These are phyloP conservation scores for Lipomyces yamadae DNA, from an alignment of 805 yeast genomes.

Conservation along the genomic window DNA sequence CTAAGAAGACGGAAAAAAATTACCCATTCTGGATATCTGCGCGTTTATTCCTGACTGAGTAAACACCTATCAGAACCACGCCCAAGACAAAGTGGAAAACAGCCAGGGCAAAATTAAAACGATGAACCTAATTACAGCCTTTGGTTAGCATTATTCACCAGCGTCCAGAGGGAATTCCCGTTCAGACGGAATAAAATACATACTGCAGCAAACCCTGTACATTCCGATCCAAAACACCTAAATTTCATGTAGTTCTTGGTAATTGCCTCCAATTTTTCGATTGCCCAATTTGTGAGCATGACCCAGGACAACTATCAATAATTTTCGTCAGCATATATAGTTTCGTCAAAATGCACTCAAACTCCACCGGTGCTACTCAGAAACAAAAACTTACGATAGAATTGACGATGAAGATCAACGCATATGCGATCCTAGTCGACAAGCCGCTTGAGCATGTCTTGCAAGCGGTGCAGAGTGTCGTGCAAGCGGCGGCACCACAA, in stretches of 20 bases:
- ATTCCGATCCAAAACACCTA: conserved; percentile 78
- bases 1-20: background rate
- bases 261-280: conserved; percentile 71
- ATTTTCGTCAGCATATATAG: background rate
- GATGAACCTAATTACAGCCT: conserved; percentile 50
- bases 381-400: conserved; percentile 51
- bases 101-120: conserved; percentile 88
- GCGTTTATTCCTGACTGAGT: conserved; percentile 75
- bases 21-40: conserved; percentile 82
- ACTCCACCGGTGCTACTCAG: background rate
- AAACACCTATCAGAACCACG: conserved; percentile 68
- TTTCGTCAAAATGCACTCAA: background rate
- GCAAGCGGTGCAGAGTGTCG: conserved; percentile 60
- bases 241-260: conserved; percentile 70
- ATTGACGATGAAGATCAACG: conserved; percentile 73
- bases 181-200: background rate
- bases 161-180: background rate
- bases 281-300: conserved; percentile 81
- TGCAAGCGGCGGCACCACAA: conserved; percentile 78
- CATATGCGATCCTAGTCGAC: conserved; percentile 86
- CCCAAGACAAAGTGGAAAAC: conserved; percentile 75
- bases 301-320: conserved; percentile 71
- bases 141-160: background rate
- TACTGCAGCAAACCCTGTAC: conserved; percentile 94
- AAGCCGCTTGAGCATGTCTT: conserved; percentile 74